These are phyloP conservation scores for Colletotrichum sp. DNA, from an alignment of 2,329 filamentous ascomycete species.

Conservation along the genomic window DNA sequence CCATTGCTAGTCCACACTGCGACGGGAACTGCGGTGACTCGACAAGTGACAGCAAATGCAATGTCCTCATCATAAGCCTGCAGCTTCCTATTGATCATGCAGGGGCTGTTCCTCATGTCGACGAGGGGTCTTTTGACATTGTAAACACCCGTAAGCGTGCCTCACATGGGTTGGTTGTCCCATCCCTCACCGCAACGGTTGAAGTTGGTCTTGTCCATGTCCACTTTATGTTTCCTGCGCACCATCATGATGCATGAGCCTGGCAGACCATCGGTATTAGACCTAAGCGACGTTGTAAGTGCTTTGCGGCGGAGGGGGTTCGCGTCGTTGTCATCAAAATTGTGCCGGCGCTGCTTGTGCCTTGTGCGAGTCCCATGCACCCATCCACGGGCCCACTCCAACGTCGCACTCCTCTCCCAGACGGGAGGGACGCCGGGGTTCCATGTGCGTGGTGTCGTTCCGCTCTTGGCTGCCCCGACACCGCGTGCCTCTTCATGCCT, in stretches of 20 bases:
- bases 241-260: background rate
- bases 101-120: background rate
- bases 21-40: background rate
- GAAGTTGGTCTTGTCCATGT: background rate
- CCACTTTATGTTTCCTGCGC: background rate
- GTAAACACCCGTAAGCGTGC: background rate
- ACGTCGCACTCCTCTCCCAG: slow-evolving; percentile 14
- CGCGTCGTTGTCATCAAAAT: background rate
- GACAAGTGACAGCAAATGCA: background rate
- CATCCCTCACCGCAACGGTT: background rate
- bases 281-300: background rate
- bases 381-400: background rate
- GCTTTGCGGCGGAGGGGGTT: background rate
- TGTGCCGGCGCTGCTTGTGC: background rate
- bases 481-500: slow-evolving; percentile 8
- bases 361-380: slow-evolving; percentile 9
- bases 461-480: background rate
- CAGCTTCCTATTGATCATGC: background rate
- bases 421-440: slow-evolving; percentile 7
- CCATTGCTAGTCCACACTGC: background rate
- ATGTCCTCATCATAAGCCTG: background rate
- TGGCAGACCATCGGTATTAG: background rate
- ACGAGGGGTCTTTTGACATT: background rate
- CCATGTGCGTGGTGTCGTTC: slow-evolving; percentile 13
- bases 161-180: background rate